Conservation (phyloP, 257 asterid species). For the Capsicum pubescens region DNA sequence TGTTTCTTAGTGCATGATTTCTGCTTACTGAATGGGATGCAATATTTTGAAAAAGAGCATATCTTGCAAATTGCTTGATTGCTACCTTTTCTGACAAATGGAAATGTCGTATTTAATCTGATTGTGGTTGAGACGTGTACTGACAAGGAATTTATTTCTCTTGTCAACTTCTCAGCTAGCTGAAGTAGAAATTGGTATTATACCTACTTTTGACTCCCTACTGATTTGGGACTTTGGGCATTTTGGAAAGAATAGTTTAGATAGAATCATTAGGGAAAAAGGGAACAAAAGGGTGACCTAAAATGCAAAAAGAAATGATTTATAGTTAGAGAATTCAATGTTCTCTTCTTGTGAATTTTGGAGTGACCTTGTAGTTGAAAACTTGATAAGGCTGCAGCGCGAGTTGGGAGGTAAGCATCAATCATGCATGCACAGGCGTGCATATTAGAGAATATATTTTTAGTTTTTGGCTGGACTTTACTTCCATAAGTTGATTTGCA, state of each 20-base stretch:
- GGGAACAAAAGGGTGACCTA: not conserved
- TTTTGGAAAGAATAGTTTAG: constrained; percentile 4
- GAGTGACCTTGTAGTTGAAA: not conserved
- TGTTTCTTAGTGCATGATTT: not conserved
- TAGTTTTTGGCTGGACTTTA: constrained; percentile 22
- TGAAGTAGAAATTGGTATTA: not conserved
- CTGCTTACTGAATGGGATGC: constrained; percentile 19
- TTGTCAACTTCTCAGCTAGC: not conserved
- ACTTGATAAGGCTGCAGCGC: constrained; percentile 4
- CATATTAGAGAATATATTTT: constrained; percentile 2
- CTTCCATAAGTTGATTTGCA: constrained; percentile 10
- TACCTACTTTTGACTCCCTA: constrained; percentile 15
- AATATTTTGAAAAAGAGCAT: not conserved
- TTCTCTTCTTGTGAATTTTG: constrained; percentile 20
- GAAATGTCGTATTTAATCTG: not conserved
- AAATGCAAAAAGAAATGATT: not conserved
- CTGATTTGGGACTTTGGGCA: not conserved
- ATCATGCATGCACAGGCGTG: not conserved
- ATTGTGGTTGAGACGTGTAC: not conserved
- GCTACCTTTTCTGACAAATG: not conserved
- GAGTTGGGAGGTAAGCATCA: not conserved
- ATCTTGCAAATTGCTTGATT: constrained; percentile 15
- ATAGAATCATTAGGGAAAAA: not conserved
- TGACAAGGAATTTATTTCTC: constrained; percentile 4
- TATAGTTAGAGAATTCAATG: constrained; percentile 7